Evolutionary conservation across 2,329 filamentous ascomycete genomes (phyloP).

Genomic region (Neocucurbitaria cava): DNA sequence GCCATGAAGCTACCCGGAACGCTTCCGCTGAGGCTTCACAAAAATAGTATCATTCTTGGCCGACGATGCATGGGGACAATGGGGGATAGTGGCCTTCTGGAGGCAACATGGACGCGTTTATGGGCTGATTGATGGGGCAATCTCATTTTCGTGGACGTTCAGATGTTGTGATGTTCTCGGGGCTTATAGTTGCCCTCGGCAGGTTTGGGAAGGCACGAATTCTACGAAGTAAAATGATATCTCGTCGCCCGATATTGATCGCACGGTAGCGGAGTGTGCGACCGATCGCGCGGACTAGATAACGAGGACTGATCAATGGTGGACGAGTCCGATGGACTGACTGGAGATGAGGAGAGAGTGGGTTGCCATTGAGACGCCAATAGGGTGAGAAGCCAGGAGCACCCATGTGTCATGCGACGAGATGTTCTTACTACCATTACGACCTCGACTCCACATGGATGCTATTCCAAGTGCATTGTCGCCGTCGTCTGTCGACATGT

Average conservation of each 20-base stretch:
- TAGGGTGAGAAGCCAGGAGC: not conserved
- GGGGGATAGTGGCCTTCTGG: not conserved
- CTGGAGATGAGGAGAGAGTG: not conserved
- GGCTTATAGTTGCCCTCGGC: slow-evolving; percentile 3
- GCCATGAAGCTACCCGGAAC: slow-evolving; percentile 7
- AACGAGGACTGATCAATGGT: not conserved
- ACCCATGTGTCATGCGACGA: not conserved
- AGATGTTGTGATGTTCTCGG: slow-evolving; percentile 1
- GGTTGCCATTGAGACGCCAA: not conserved
- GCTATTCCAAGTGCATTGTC: not conserved
- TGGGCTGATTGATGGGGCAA: slow-evolving; percentile 27
- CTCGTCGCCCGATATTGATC: slow-evolving; percentile 8
- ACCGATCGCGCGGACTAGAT: not conserved
- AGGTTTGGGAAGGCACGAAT: slow-evolving; percentile 2
- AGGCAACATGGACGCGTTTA: not conserved
- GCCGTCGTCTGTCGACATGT: slow-evolving; percentile 17
- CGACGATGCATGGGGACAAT: slow-evolving; percentile 14
- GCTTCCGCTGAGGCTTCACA: slow-evolving; percentile 17
- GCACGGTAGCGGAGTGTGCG: slow-evolving; percentile 12
- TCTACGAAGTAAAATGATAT: not conserved
- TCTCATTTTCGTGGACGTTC: slow-evolving; percentile 13
- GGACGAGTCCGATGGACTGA: not conserved
- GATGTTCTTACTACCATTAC: not conserved
- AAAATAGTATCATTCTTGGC: slow-evolving; percentile 37
- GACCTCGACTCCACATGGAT: not conserved